Base-by-base conservation (phyloP, 345 rosid species). In the Turnera subulata region DNA sequence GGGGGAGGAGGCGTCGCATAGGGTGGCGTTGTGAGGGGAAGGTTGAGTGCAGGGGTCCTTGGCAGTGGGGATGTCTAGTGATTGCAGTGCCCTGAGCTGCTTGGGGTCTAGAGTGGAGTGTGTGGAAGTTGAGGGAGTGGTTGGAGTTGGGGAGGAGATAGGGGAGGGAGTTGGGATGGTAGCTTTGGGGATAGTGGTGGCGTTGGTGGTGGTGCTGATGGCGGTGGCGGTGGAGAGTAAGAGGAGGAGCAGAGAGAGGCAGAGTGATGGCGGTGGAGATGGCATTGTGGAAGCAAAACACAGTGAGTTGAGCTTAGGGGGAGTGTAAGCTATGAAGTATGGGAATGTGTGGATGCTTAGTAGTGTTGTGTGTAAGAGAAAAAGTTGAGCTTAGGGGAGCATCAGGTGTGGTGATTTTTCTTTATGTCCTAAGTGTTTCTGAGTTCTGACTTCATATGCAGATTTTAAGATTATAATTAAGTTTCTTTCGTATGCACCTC, bases 71-170 rank as follows among this genome's bases (percentile, higher is more conserved):
- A 89, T 73, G 72, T 82, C 67, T 50, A 92, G 81, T 44, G 96
- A 84, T 45, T 76, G 77, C 1, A 86, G 97, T 13, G 98, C 89
- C 56, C 63, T 72, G 21, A 84, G 76, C 46, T 92, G 93, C 54
- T 86, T 83, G 16, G 95, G 94, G 82, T 84, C 95, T 61, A 92
- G 47, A 23, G 88, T 73, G 20, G 91, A 70, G 38, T 80, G 59
- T 10, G 63, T 45, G 50, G 81, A 55, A 48, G 61, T 4, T 44
- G 77, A 49, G 22, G 75, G 58, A n/a, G 75, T 25, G 13, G 72
- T 20, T 35, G 62, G 39, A 39, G 60, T 54, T 18, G 72, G 55
- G 21, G 63, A 23, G 54, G 62, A 50, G 53, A 67, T 19, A 46
- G 73, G 51, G 44, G 61, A 2, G 25, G 35, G 18, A 20, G 37